These are phyloP conservation scores for Paecilomyces dactylethromorphus DNA, from an alignment of 2,329 filamentous ascomycete species.

Conservation along the genomic window DNA sequence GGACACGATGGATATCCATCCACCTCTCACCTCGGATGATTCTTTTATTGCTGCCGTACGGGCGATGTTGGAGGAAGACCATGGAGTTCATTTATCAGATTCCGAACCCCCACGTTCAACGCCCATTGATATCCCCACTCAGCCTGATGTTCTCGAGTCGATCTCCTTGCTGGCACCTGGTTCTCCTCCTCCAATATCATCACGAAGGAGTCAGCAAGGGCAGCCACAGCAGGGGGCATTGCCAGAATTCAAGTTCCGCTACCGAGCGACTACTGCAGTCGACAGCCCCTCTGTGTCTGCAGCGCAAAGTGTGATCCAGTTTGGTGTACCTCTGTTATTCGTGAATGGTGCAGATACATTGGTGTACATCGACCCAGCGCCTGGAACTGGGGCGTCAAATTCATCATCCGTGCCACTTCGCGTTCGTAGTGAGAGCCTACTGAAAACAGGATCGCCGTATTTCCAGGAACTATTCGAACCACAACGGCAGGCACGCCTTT, in stretches of 20 bases:
- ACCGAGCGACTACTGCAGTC: background rate
- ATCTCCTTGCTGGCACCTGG: background rate
- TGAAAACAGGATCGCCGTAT: conserved; percentile 21
- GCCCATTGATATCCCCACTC: background rate
- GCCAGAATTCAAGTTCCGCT: background rate
- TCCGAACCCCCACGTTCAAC: background rate
- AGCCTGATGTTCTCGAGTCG: background rate
- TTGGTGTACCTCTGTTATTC: conserved; percentile 12
- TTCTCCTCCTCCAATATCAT: background rate
- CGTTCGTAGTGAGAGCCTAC: conserved; percentile 25
- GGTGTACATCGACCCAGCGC: conserved; percentile 28
- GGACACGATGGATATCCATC: background rate
- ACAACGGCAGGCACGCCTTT: conserved; percentile 18
- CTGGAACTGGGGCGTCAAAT: conserved; percentile 10
- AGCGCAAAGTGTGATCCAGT: background rate
- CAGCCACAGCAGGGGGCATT: background rate
- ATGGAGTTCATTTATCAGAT: background rate
- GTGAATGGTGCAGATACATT: conserved; percentile 29
- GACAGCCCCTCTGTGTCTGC: background rate
- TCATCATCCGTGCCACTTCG: conserved; percentile 21
- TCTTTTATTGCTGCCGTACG: background rate
- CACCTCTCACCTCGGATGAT: background rate
- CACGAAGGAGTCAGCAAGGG: background rate
- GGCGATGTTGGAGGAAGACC: background rate
- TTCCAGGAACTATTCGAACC: conserved; percentile 24